A percentile compares a stretch with the other conserved stretches of the same genome.
phyloP scores from a whole-genome alignment of 306 rosid genomes.

The Trifolium subterraneum region DNA sequence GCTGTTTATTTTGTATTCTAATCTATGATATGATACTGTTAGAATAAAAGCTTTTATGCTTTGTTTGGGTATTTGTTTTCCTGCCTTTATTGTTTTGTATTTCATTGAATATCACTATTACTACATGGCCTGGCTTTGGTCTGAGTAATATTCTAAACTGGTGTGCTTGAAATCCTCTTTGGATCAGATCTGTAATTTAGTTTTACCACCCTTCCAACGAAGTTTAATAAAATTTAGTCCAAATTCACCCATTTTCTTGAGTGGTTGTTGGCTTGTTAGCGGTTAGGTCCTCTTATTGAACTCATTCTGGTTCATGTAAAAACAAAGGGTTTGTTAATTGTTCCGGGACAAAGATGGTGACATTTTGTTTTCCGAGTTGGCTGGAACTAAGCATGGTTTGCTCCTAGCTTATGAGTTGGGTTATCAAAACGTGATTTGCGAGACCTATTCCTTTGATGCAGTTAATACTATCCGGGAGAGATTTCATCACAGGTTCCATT shows the following conservation, averaged over 20 bases:
- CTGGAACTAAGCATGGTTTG: no score
- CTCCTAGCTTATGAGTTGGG: no score
- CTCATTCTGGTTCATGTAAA: background rate
- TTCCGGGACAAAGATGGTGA: no score
- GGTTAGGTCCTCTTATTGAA: background rate
- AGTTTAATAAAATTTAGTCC: slow-evolving; percentile 7
- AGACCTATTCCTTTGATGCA: no score
- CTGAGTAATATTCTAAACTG: slow-evolving; percentile 20
- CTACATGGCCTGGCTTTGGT: background rate
- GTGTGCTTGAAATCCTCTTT: background rate
- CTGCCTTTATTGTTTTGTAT: background rate
- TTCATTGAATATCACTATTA: background rate
- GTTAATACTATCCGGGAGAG: no score
- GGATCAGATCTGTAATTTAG: background rate
- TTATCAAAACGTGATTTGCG: no score
- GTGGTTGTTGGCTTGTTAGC: slow-evolving; percentile 1
- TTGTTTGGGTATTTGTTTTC: slow-evolving; percentile 12
- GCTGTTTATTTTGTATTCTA: slow-evolving; percentile 19
- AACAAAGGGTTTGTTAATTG: background rate
- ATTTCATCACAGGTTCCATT: no score
- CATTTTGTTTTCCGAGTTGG: no score
- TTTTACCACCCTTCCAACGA: background rate
- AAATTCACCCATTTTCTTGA: slow-evolving; percentile 6
- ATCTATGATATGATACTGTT: slow-evolving; percentile 1
- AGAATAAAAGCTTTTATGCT: background rate